Conservation (phyloP, 2,329 filamentous ascomycete species). For the Ceratocystiopsis sp. region DNA sequence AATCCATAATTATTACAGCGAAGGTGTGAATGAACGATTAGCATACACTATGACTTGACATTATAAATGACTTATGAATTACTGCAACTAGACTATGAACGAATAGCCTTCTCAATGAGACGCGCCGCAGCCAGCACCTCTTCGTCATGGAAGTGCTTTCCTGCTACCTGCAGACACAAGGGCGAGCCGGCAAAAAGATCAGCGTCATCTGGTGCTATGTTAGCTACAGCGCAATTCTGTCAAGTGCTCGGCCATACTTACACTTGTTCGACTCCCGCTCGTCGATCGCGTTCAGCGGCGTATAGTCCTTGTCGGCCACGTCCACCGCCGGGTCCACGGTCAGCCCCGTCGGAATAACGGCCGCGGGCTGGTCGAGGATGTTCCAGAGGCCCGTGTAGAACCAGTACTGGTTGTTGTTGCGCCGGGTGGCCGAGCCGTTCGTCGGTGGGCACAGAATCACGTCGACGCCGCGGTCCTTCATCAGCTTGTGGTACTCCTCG, state of each 20-base stretch:
- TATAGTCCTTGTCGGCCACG: neutral
- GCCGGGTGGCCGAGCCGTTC: neutral
- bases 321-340: neutral
- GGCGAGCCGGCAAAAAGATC: neutral
- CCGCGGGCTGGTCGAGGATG: neutral
- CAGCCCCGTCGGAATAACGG: neutral
- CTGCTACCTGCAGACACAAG: neutral
- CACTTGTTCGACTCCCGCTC: neutral
- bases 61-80: too few relatives aligned
- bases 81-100: too few relatives aligned
- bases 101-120: neutral
- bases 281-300: neutral
- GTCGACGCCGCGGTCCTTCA: neutral
- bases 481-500: neutral
- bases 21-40: too few relatives aligned
- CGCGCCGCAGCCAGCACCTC: neutral
- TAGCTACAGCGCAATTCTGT: too few relatives aligned
- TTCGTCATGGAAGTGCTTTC: constrained; percentile 1
- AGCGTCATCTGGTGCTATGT: neutral
- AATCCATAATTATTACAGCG: too few relatives aligned
- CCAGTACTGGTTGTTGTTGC: neutral
- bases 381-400: neutral
- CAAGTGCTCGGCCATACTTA: too few relatives aligned
- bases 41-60: too few relatives aligned
- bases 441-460: neutral